Percentiles rank a stretch among this genome's conserved stretches.
These are phyloP conservation scores for Zanthoxylum bungeanum DNA, from an alignment of 345 rosid species.

Conservation along the genomic window DNA sequence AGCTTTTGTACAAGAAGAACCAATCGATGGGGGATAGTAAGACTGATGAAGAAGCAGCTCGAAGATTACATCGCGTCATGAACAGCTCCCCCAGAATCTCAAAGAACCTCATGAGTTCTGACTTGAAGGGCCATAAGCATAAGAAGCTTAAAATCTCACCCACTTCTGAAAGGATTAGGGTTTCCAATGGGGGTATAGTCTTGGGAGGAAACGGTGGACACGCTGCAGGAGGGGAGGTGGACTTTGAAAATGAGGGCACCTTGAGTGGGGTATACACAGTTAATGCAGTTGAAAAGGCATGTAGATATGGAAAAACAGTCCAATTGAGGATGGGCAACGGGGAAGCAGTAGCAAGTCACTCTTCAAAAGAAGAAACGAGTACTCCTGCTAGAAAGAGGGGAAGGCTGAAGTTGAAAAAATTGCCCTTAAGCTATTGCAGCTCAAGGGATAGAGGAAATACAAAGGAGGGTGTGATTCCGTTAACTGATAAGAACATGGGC, in stretches of 20 bases:
- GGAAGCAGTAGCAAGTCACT: constrained; percentile 39
- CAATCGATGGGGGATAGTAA: constrained; percentile 37
- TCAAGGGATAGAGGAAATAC: constrained; percentile 58
- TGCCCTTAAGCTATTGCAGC: constrained; percentile 67
- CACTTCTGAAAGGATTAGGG: constrained; percentile 33
- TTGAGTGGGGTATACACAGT: constrained; percentile 32
- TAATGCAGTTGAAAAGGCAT: constrained; percentile 29
- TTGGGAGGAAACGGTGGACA: constrained; percentile 41
- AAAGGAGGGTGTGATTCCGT: constrained; percentile 39
- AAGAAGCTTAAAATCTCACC: constrained; percentile 45
- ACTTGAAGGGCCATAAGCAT: constrained; percentile 46
- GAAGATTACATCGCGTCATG: constrained; percentile 65
- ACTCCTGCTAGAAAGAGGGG: constrained; percentile 62
- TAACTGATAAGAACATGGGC: constrained; percentile 41
- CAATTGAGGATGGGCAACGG: constrained; percentile 33
- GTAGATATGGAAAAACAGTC: constrained; percentile 25
- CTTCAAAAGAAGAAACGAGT: constrained; percentile 51
- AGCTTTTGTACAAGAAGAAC: constrained; percentile 71
- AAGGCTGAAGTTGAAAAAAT: constrained; percentile 78
- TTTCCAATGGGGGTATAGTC: constrained; percentile 30
- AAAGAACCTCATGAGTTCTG: constrained; percentile 48
- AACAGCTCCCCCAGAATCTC: constrained; percentile 77
- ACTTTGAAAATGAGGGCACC: constrained; percentile 52
- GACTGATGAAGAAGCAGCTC: constrained; percentile 73
- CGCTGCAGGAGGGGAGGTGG: constrained; percentile 41